Evolutionary conservation across 768 basidiomycete species (phyloP), one percentile per base, ranked within the genome.

Genomic region (Coprinellus micaceus): DNA sequence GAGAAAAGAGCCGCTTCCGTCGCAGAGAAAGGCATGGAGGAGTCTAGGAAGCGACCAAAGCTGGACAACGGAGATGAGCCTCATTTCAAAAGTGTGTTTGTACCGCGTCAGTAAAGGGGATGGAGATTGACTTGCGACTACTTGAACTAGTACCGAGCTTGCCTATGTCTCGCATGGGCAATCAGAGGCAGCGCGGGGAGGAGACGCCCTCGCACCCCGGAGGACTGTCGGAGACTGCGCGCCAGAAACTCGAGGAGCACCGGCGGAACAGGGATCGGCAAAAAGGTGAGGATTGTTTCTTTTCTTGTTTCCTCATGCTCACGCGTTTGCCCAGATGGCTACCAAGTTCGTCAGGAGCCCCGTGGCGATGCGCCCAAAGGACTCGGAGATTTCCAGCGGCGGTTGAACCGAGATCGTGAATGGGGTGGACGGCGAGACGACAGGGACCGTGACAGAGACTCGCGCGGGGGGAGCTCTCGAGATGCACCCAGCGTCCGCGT

Each of bases 131-230:
- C 28, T 30, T 19, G 55, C 64, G 59, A 65, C 51, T 28, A n/a
- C 45, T 21, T 37, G n/a, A n/a, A 33, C 5, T 56, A 97, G 95
- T 98, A 19, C 95, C 95, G 0, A 79, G 70, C 37, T 69, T 95
- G 21, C 95, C 94, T 57, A 74, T 75, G 30, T 64, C 69, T 13
- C 78, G 82, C 45, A 71, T 67, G 39, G 69, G 74, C n/a, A 84
- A 87, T 64, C 66, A 79, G 2, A 82, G 96, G 4, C 85, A 89
- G 58, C 77, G 89, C 57, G 90, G 85, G 0, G 88, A 89, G 62
- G 96, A 97, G 61, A 98, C 96, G 0, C 96, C 96, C 0, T 96
- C 95, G 19, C 91, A 95, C 66, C 87, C 91, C 2, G 89, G 91
- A 36, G 96, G 96, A 15, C 74, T 99, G 19, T 90, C 92, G 1